Conservation (phyloP, 2,329 filamentous ascomycete species). For the Venturia nashicola region DNA sequence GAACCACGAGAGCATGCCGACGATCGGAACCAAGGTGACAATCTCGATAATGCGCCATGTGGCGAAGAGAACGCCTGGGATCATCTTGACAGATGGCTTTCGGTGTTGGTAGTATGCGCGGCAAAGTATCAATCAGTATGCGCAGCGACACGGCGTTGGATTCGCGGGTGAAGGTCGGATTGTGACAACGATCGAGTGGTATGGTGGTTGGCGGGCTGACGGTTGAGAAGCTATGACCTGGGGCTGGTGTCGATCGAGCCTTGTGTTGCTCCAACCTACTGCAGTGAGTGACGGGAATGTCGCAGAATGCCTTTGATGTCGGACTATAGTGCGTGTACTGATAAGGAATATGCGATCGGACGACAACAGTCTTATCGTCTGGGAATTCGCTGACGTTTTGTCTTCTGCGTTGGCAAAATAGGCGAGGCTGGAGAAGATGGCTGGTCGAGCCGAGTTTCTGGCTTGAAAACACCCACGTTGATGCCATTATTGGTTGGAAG, state of each 20-base stretch:
- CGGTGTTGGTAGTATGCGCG: background rate
- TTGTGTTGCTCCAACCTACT: background rate
- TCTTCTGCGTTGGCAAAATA: background rate
- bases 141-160: background rate
- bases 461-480: background rate
- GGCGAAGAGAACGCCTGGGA: constrained; percentile 47
- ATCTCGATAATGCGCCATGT: constrained; percentile 50
- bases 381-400: background rate
- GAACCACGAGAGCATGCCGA: constrained; percentile 54
- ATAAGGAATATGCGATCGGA: background rate
- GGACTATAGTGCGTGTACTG: background rate
- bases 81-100: constrained; percentile 16
- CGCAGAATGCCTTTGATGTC: background rate
- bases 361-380: background rate
- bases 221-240: background rate
- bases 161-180: background rate
- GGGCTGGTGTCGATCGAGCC: background rate
- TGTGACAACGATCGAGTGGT: background rate
- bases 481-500: background rate
- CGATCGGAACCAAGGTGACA: constrained; percentile 48
- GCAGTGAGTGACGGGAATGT: background rate
- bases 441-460: background rate
- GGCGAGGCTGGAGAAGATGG: background rate
- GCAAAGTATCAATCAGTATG: background rate
- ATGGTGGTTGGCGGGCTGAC: background rate